Base-by-base conservation (phyloP, 768 basidiomycete genomes). In the Phylloporus rhodoxanthus region DNA sequence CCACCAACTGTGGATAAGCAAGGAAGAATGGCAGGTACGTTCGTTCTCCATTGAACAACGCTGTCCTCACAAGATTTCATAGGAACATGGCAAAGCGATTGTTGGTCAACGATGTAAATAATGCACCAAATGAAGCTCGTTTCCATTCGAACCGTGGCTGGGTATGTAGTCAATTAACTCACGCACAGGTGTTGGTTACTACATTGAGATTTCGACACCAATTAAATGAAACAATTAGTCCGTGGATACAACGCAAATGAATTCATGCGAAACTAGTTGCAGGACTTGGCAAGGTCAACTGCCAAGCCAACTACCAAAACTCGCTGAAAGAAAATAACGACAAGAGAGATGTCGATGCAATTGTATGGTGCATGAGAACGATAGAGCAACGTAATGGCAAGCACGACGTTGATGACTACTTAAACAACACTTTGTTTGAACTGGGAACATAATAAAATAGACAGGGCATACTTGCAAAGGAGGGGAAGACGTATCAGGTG, bases 1-100 rank as follows among this genome's bases (percentile, higher is more conserved):
- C 78, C 96, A 99, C 65, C 95, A 95, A 58, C 73, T 94, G 43
- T 94, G 92, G 92, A 92, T 95, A 62, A 91, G 90, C 68, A 81
- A 75, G 61, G 91, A 93, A 66, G 92, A 95, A 60, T 94, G 90
- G 85, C 81, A 89, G 79, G 91, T 89, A 52, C 37, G 81, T 65
- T 41, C 10, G 9, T 45, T 54, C 48, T 8, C 2, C 23, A 40
- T 52, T 42, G 17, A 50, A 34, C 23, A 34, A 17, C 5, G 23
- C 36, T 45, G 39, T 40, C 49, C 30, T 43, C 25, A 55, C 32
- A 32, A 19, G 15, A 36, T 34, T 43, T 36, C 43, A 15, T 52
- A 90, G 84, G 89, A 92, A 62, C 87, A 90, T 58, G 91, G 90
- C 41, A 85, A 80, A 59, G 73, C 80, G 6, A 91, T 92, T 54